Conservation (phyloP, 2,329 filamentous ascomycete genomes). For the Ophiostoma angusticollis region DNA sequence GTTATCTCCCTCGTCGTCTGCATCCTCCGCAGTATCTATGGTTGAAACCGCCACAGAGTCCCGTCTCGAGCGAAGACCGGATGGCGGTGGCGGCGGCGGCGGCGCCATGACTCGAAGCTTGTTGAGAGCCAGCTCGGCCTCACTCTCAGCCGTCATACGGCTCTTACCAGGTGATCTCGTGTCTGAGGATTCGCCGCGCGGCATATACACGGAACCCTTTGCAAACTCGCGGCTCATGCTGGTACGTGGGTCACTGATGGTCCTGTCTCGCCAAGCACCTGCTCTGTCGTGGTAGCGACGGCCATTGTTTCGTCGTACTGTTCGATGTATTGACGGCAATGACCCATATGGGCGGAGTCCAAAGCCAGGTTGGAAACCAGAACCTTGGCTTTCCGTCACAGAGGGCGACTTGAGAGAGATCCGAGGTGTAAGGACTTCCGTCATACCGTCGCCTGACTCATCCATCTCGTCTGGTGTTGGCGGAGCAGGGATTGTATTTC, state of each 20-base stretch:
- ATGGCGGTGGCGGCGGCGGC: conserved; percentile 20
- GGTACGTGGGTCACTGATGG: conserved; percentile 27
- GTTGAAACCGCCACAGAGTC: conserved; percentile 9
- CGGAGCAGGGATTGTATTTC: conserved; percentile 15
- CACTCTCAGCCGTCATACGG: conserved; percentile 23
- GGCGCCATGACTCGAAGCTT: conserved; percentile 31
- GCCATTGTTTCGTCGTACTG: conserved; percentile 25
- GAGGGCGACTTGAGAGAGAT: background rate
- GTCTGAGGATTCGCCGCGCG: conserved; percentile 11
- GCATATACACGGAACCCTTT: conserved; percentile 21
- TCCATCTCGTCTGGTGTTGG: conserved; percentile 2
- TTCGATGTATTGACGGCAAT: conserved; percentile 22
- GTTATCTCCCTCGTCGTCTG: background rate
- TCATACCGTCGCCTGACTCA: conserved; percentile 7
- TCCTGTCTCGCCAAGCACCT: conserved; percentile 31
- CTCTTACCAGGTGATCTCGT: conserved; percentile 17
- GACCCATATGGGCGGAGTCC: background rate
- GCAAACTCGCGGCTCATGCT: conserved; percentile 29
- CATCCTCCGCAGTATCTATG: background rate
- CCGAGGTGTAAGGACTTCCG: conserved; percentile 4
- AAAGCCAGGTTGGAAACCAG: background rate
- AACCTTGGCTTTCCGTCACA: background rate
- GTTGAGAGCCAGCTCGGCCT: conserved; percentile 30
- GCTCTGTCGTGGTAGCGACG: conserved; percentile 31
- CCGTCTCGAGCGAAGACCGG: conserved; percentile 18